Conservation (phyloP, 768 basidiomycete species). For the Boletus sp. region DNA sequence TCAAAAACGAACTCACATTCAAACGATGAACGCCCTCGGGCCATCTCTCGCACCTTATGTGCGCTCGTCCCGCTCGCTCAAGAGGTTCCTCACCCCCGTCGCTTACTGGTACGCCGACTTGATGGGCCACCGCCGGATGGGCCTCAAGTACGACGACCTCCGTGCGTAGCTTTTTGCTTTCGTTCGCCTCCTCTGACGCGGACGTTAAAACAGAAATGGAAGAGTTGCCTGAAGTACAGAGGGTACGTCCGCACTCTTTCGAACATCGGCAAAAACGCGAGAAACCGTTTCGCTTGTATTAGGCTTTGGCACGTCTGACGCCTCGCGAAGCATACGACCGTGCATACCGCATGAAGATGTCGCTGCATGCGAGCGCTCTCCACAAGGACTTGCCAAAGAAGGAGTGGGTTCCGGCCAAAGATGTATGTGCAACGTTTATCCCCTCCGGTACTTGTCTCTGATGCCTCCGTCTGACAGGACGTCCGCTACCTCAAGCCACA, state of each 20-base stretch:
- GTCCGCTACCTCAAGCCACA: constrained; percentile 82
- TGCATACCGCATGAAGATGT: constrained; percentile 82
- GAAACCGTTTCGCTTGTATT: neutral
- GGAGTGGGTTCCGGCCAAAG: constrained; percentile 69
- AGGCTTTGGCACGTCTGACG: constrained; percentile 86
- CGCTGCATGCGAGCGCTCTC: constrained; percentile 67
- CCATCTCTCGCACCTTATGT: constrained; percentile 75
- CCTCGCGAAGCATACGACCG: constrained; percentile 84
- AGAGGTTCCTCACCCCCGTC: constrained; percentile 67
- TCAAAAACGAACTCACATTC: neutral
- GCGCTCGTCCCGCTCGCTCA: constrained; percentile 63
- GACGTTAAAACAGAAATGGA: constrained; percentile 53
- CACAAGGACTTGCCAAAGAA: constrained; percentile 80
- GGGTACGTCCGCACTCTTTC: constrained; percentile 44
- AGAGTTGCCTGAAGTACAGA: constrained; percentile 74
- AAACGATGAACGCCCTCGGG: constrained; percentile 51
- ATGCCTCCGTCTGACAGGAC: constrained; percentile 53
- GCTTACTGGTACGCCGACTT: constrained; percentile 80
- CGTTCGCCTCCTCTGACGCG: neutral
- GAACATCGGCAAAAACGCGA: too few species aligned
- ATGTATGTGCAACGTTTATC: constrained; percentile 51
- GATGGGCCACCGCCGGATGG: constrained; percentile 81
- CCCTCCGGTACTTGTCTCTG: constrained; percentile 2
- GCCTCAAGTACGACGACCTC: constrained; percentile 94
- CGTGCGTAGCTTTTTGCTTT: constrained; percentile 45